Conservation (phyloP, 352 stramenopile species). For the Phytophthora palmivora region DNA sequence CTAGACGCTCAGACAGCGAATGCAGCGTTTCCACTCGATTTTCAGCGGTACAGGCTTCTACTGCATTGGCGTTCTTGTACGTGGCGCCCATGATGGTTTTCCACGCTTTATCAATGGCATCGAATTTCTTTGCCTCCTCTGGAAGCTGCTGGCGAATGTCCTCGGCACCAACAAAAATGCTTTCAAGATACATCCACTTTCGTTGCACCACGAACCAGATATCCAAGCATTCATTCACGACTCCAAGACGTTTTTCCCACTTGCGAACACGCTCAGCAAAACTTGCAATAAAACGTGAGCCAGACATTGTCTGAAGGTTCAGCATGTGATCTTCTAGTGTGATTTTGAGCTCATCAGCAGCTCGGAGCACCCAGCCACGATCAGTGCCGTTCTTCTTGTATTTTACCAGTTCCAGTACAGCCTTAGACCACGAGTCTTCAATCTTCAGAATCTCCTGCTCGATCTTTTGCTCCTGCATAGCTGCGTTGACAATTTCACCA, state of each 20-base stretch:
- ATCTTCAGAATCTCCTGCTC: constrained; percentile 94
- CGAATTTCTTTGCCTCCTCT: constrained; percentile 95
- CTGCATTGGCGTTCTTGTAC: constrained; percentile 92
- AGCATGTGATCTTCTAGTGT: constrained; percentile 90
- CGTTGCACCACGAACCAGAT: constrained; percentile 94
- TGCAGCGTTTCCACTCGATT: constrained; percentile 91
- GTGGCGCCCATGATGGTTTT: constrained; percentile 93
- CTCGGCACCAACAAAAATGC: constrained; percentile 94
- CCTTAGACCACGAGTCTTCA: constrained; percentile 91
- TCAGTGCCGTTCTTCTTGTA: constrained; percentile 93
- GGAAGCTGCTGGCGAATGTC: constrained; percentile 94
- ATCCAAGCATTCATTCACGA: constrained; percentile 93
- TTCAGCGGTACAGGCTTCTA: constrained; percentile 91
- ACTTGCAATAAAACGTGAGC: constrained; percentile 91
- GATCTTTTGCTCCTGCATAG: constrained; percentile 95
- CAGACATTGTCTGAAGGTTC: constrained; percentile 91
- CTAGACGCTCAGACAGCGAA: constrained; percentile 87
- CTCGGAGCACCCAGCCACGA: constrained; percentile 84
- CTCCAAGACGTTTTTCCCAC: constrained; percentile 92
- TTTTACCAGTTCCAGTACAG: constrained; percentile 90
- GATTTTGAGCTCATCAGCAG: constrained; percentile 85
- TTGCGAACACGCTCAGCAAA: constrained; percentile 91
- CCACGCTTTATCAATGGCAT: constrained; percentile 93
- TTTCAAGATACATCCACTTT: constrained; percentile 97
- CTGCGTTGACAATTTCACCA: constrained; percentile 93